Evolutionary conservation across 805 yeast genomes (phyloP).

Genomic region (Sugiyamaella americana): DNA sequence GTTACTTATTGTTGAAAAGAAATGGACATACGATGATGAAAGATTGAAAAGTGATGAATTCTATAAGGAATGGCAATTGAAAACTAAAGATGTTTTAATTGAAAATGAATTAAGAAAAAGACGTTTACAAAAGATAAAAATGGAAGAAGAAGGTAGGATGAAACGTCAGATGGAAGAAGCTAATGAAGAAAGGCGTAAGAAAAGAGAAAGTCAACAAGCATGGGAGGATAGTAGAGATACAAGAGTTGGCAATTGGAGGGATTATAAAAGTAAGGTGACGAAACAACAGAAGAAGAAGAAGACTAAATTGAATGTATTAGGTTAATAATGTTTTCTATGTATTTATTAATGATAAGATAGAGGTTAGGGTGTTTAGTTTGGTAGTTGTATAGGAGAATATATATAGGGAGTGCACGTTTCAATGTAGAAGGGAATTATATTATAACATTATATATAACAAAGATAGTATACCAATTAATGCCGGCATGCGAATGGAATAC

Average conservation of each 20-base stretch:
- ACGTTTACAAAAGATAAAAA: slow-evolving; percentile 37
- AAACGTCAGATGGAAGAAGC: slow-evolving; percentile 33
- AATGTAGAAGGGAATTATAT: too few species aligned
- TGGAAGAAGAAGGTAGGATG: slow-evolving; percentile 38
- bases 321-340: too few species aligned
- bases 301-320: slow-evolving; percentile 36
- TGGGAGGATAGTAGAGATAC: slow-evolving; percentile 61
- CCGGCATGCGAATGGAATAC: too few species aligned
- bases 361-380: too few species aligned
- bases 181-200: slow-evolving; percentile 31
- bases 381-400: too few species aligned
- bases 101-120: slow-evolving; percentile 43
- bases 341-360: too few species aligned
- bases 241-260: slow-evolving; percentile 57
- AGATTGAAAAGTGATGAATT: slow-evolving; percentile 35
- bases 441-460: too few species aligned
- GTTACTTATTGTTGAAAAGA: slow-evolving; percentile 33
- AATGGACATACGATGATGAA: slow-evolving; percentile 36
- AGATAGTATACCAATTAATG: too few species aligned
- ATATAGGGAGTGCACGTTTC: too few species aligned
- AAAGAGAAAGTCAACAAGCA: slow-evolving; percentile 36
- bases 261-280: slow-evolving; percentile 39
- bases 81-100: slow-evolving; percentile 39
- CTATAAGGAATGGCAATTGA: slow-evolving; percentile 37
- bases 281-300: slow-evolving; percentile 44